Evolutionary conservation across 768 basidiomycete genomes (phyloP), one percentile per base, ranked within the genome.

Genomic region (Leccinum uliginosum): DNA sequence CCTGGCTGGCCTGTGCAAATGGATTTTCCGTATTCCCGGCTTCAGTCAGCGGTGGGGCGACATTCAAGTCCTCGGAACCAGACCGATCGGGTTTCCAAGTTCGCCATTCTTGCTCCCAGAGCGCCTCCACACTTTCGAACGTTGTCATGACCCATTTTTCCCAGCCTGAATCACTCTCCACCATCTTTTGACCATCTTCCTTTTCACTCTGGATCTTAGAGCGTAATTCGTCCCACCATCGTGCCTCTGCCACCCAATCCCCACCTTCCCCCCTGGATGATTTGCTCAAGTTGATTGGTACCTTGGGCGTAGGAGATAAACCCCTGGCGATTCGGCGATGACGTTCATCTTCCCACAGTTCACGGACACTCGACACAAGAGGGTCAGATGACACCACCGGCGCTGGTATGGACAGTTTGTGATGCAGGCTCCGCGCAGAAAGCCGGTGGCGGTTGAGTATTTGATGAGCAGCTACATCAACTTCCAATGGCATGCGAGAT

Each of bases 281-380:
- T 58, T 83, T 86, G 64, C 84, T 88, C 51, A 79, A 80, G 67
- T 88, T 87, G 32, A 82, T 71, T 14, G 92, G 90, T 55, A 93
- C 76, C 44, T 81, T 81, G 12, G 89, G 89, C 17, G 89, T 82
- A 6, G 93, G 85, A 57, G 81, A 67, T 32, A 94, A 77, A 1
- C 93, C 93, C 32, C 79, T 81, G 4, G 77, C 78, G 24, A 72
- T 69, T 19, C 95, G 80, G 9, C 93, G 83, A 11, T 78, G 78
- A n/a, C 89, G 83, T 73, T 99, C 96, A 64, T 98, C 94, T 51
- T 95, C 91, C 96, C 96, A 99, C 2, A 98, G 78, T 72, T 98
- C 96, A 59, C 91, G 85, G 47, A 98, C 89, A 65, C 92, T 87
- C 43, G 86, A 77, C 6, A 99, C 89, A 26, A 96, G 80, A 45